Base-by-base conservation (phyloP, 1,139 yeast species). In the Yamadazyma aaseri region DNA sequence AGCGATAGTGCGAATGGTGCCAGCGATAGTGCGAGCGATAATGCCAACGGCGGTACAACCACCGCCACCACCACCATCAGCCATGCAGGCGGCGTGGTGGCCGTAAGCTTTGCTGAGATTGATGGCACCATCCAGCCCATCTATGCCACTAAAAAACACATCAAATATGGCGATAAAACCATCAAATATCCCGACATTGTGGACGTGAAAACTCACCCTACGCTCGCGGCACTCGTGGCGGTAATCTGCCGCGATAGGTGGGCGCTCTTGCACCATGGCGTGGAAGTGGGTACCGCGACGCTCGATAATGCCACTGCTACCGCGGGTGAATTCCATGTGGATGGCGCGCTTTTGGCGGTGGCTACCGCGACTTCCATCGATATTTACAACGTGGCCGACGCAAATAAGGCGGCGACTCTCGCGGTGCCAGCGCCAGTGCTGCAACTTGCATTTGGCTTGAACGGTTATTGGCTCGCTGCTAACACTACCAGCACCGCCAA, bases 401-500 rank as follows among this genome's bases (percentile, higher is more conserved):
- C 72, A 3, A 53, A n/a, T 8, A 40, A 58, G 17, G 73, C 65
- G 2, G 65, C 77, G 0, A 58, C 63, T 1, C 50, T 76, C n/a
- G 42, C 46, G 3, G 45, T 59, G 3, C 47, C 53, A 20, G 47
- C 54, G 0, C 34, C 39, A 2, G 64, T 79, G 5, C 46, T 56
- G 5, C 56, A 63, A 14, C 48, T 83, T 2, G 51, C 56, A 31
- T 84, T 84, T 60, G 81, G 84, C 6, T 63, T 71, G 17, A 84
- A 84, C 50, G 94, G 94, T 4, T 82, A 80, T 55, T 81, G 87
- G 83, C 56, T 83, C 34, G 60, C 48, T 56, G 67, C 52, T 6
- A 47, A 58, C 21, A 44, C 54, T 39, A 31, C 42, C 39, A 38
- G 41, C 10, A 45, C 33, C 2, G 34, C 34, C 5, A 36, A 39